Base-by-base conservation (phyloP, 2,329 filamentous ascomycete species). In the Coniella vitis region DNA sequence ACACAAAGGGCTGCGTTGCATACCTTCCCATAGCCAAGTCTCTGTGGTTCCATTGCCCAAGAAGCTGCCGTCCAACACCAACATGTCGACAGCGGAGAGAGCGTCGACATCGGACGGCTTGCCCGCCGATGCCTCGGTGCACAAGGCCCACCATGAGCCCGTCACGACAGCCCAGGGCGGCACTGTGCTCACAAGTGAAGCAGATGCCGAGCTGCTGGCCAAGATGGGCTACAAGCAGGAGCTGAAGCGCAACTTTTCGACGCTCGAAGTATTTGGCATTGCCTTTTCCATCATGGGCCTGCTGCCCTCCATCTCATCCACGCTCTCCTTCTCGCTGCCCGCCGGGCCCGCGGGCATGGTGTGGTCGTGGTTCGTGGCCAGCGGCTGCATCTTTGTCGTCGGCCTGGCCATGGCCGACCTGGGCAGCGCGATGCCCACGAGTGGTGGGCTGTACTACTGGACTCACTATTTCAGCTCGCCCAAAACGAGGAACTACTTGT, bases 321-420 rank as follows among this genome's bases (percentile, higher is more conserved):
- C 78, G 0, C 62, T 82, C 12, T 60, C 75, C 0, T 82, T 81
- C 55, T 79, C 76, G 4, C 67, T 83, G 36, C 76, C 79, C 2
- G 73, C 77, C 5, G 79, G 79, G 0, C 78, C 78, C 1, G 76
- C 72, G 3, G 79, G 78, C 4, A 78, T 82, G 71, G 76, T 82
- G 47, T 82, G 79, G 77, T 74, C 75, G 2, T 82, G 78, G 78
- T 75, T 82, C 52, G 60, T 74, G n/a, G 77, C 78, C 10, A 75
- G 72, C 47, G 67, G 64, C 20, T 75, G 78, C 55, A 80, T 81
- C 52, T 77, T 82, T 53, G 8, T 79, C 29, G 77, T 83, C 45
- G 76, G 77, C 3, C 65, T 82, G 38, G 76, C 79, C 19, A 79
- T 83, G 72, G 71, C 73, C 25, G 73, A 75, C 59, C 61, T 76